These are phyloP conservation scores for Aristolochia fimbriata DNA, from an alignment of 164 flowering plant genomes.

Conservation along the genomic window DNA sequence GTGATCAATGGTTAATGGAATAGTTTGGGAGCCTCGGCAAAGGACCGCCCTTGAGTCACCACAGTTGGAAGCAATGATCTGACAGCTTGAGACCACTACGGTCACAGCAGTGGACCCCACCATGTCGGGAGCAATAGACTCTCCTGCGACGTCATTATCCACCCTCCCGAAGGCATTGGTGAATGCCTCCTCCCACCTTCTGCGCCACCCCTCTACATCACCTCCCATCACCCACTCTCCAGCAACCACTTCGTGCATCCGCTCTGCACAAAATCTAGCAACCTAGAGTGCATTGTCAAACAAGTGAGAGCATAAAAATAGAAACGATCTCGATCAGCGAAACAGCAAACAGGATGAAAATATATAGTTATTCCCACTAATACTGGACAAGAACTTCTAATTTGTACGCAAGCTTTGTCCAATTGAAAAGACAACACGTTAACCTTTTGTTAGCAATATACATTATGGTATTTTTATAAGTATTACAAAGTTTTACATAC, in stretches of 20 bases:
- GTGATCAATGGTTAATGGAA: conserved; percentile 60
- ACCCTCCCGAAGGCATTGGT: conserved; percentile 38
- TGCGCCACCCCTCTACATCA: conserved; percentile 38
- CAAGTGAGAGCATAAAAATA: too few relatives aligned
- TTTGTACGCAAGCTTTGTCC: too few relatives aligned
- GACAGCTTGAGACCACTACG: conserved; percentile 53
- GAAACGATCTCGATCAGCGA: too few relatives aligned
- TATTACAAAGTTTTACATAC: too few relatives aligned
- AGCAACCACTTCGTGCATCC: conserved; percentile 46
- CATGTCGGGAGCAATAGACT: conserved; percentile 40
- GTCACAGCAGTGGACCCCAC: conserved; percentile 74
- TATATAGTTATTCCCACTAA: too few relatives aligned
- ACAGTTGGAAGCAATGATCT: conserved; percentile 62
- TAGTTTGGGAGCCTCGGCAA: conserved; percentile 40
- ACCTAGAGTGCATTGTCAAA: conserved; percentile 25
- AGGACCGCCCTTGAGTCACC: conserved; percentile 80
- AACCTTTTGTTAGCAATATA: too few relatives aligned
- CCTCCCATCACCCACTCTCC: conserved; percentile 42
- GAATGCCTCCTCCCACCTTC: conserved; percentile 46
- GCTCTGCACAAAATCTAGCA: conserved; percentile 49
- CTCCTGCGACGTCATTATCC: conserved; percentile 30
- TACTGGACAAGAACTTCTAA: too few relatives aligned
- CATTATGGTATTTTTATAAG: too few relatives aligned
- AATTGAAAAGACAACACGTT: too few relatives aligned
- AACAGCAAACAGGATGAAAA: too few relatives aligned